Evolutionary conservation across 805 yeast genomes (phyloP).

Genomic region (Vanderwaltozyma verrucispora): DNA sequence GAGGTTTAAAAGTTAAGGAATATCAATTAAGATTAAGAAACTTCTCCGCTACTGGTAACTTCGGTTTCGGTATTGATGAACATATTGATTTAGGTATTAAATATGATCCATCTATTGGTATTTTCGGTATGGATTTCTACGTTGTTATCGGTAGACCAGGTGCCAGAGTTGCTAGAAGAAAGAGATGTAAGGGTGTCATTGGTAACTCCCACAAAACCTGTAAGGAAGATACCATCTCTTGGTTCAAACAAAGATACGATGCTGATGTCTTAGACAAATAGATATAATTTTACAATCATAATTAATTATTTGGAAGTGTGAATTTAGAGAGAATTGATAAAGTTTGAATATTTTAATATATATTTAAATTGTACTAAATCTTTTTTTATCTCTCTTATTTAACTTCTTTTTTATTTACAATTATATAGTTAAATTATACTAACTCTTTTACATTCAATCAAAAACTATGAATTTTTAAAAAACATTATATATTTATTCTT

Average conservation of each 20-base stretch:
- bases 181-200: slow-evolving; percentile 80
- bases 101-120: slow-evolving; percentile 99
- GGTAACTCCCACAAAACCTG: slow-evolving; percentile 89
- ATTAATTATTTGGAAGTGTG: too few species aligned
- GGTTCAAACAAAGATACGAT: slow-evolving; percentile 99
- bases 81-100: slow-evolving; percentile 99
- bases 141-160: slow-evolving; percentile 99
- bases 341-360: too few species aligned
- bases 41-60: slow-evolving; percentile 99
- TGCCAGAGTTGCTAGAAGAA: slow-evolving; percentile 97
- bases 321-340: too few species aligned
- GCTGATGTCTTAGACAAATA: slow-evolving; percentile 91
- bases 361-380: neutral
- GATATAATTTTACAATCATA: slow-evolving; percentile 15
- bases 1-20: slow-evolving; percentile 99
- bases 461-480: too few species aligned
- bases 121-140: slow-evolving; percentile 99
- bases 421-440: too few species aligned
- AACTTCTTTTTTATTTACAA: too few species aligned
- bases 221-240: slow-evolving; percentile 89
- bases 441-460: too few species aligned
- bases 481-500: too few species aligned
- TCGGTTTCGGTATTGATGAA: slow-evolving; percentile 99
- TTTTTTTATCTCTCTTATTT: too few species aligned
- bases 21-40: slow-evolving; percentile 89